phyloP scores from a whole-genome alignment of 2,329 filamentous ascomycete species.

The Penicillium janthinellum region DNA sequence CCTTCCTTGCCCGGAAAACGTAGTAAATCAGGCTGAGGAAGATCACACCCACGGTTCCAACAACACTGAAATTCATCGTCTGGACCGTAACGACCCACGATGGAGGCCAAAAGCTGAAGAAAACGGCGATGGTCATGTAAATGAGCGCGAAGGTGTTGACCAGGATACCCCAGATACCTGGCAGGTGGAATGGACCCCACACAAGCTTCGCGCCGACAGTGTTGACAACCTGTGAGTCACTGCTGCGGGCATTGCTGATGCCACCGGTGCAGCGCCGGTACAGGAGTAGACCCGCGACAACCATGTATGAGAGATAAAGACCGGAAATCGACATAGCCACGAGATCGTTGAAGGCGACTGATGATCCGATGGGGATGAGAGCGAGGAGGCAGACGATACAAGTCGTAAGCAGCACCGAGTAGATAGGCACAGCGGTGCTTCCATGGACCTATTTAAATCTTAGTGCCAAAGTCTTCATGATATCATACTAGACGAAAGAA shows the following conservation, averaged over 20 bases:
- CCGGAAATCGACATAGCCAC: slow-evolving; percentile 37
- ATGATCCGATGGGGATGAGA: slow-evolving; percentile 38
- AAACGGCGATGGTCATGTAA: slow-evolving; percentile 51
- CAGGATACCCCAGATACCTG: slow-evolving; percentile 40
- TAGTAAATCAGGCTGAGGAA: slow-evolving; percentile 47
- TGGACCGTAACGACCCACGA: slow-evolving; percentile 37
- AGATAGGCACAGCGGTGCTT: slow-evolving; percentile 29
- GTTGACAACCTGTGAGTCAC: slow-evolving; percentile 26
- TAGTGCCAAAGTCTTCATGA: neutral
- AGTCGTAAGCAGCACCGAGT: slow-evolving; percentile 30
- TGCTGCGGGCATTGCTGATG: slow-evolving; percentile 20
- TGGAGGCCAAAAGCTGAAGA: slow-evolving; percentile 54
- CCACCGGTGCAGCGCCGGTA: slow-evolving; percentile 29
- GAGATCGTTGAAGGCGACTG: slow-evolving; percentile 36
- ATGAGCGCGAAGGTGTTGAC: slow-evolving; percentile 49
- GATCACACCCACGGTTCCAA: slow-evolving; percentile 47
- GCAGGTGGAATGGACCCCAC: slow-evolving; percentile 35
- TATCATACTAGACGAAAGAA: no score
- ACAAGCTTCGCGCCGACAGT: slow-evolving; percentile 30
- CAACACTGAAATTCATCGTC: slow-evolving; percentile 52
- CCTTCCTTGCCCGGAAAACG: slow-evolving; percentile 34
- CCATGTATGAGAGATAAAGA: slow-evolving; percentile 35
- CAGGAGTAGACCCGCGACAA: slow-evolving; percentile 30
- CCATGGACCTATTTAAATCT: slow-evolving; percentile 23
- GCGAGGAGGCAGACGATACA: slow-evolving; percentile 33